Conservation (phyloP, 768 basidiomycete genomes). For the Cystoderma amianthinum region DNA sequence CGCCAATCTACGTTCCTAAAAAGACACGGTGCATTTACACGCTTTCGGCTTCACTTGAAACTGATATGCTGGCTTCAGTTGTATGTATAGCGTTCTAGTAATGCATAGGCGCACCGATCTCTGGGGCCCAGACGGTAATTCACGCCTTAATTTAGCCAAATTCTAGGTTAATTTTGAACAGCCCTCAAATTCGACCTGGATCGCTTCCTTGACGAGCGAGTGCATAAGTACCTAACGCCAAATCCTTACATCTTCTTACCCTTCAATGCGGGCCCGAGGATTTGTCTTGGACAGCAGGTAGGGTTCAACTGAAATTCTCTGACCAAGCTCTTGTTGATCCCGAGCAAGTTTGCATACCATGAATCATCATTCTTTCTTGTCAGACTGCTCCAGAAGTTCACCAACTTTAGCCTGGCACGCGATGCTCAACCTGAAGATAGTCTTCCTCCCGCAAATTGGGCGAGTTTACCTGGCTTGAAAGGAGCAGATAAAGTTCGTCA, state of each 20-base stretch:
- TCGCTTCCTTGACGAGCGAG: slow-evolving; percentile 46
- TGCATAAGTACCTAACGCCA: slow-evolving; percentile 33
- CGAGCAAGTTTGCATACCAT: slow-evolving; percentile 48
- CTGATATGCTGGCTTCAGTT: too few species aligned
- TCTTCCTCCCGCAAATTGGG: slow-evolving; percentile 37
- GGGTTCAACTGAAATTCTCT: too few species aligned
- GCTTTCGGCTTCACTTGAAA: too few species aligned
- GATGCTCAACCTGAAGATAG: slow-evolving; percentile 33
- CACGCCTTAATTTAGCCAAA: too few species aligned
- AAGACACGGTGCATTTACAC: not conserved
- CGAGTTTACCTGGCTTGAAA: slow-evolving; percentile 21
- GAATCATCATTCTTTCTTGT: slow-evolving; percentile 51
- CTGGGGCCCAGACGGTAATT: slow-evolving; percentile 51
- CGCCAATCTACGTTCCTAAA: slow-evolving; percentile 6
- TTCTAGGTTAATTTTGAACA: too few species aligned
- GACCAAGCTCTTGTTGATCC: too few species aligned
- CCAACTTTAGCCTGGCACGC: slow-evolving; percentile 29
- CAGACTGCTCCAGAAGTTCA: slow-evolving; percentile 43
- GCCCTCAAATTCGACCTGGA: slow-evolving; percentile 47
- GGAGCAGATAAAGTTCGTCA: slow-evolving; percentile 29
- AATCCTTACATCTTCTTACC: slow-evolving; percentile 36
- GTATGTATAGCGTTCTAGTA: slow-evolving; percentile 27
- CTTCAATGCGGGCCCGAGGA: slow-evolving; percentile 31
- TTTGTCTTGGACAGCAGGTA: slow-evolving; percentile 34
- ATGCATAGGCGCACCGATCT: slow-evolving; percentile 44